Base-by-base conservation (phyloP, 2,329 filamentous ascomycete species). In the Metarhizium sp. region DNA sequence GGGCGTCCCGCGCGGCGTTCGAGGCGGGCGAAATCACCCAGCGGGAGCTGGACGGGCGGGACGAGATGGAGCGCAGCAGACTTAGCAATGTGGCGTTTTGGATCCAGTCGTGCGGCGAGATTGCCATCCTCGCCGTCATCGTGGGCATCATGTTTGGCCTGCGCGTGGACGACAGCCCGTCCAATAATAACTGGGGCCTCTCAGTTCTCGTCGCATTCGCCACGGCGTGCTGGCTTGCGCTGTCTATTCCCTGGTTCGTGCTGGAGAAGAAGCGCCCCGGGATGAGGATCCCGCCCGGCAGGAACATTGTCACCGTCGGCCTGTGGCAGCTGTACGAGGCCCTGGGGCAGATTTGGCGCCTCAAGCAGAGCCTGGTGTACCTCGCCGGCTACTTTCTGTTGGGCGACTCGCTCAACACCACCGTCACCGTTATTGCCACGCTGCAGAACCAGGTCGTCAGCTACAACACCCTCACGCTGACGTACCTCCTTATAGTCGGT, bases 391-490 rank as follows among this genome's bases (percentile, higher is more conserved):
- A 86, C 63, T 87, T 88, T 64, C 72, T 88, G 2, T 76, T 88
- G 0, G 84, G 82, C n/a, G 85, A 88, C 67, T 84, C 80, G 1
- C 73, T 87, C 40, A 87, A 87, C 65, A 88, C 85, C 0, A 86
- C 84, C 0, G 81, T 87, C 5, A 87, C 85, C 0, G 83, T 88
- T 25, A 82, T 88, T 36, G 75, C 72, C 0, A 87, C 83, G 0
- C 67, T 87, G 5, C 85, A 88, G 63, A 87, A 87, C 60, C 74
- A 75, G 40, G 77, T 87, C 4, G 82, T 87, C 3, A 73, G 76
- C 3, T 88, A 86, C 67, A 82, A 85, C 62, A 84, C 82, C 1
- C 70, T 87, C 30, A 76, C 82, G 50, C 66, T 87, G 6, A 86
- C 83, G 0, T 87, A 87, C 62, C 76, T 88, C 8, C 71, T 86